Percentiles rank a stretch among this genome's conserved stretches.
phyloP scores from a whole-genome alignment of 371 early-diverging fungal genomes.

The Haplosporangium sp. region DNA sequence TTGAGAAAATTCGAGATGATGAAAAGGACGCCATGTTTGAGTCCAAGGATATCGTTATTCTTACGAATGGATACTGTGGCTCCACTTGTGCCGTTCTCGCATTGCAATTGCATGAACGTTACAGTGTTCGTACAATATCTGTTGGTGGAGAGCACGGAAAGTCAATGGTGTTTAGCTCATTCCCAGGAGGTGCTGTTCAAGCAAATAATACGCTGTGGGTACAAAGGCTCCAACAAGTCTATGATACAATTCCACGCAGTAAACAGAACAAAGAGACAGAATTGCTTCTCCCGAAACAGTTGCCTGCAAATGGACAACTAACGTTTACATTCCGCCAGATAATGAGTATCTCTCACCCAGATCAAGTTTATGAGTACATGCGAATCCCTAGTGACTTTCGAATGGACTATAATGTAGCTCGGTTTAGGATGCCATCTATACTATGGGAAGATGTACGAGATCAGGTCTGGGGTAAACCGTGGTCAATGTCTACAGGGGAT shows the following conservation, averaged over 20 bases:
- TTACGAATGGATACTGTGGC: slow-evolving; percentile 47
- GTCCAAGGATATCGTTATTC: slow-evolving; percentile 33
- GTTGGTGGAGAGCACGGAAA: slow-evolving; percentile 49
- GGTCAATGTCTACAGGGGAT: background rate
- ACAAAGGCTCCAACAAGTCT: slow-evolving; percentile 21
- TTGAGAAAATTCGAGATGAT: slow-evolving; percentile 18
- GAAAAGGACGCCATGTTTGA: slow-evolving; percentile 18
- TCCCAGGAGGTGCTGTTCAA: slow-evolving; percentile 53
- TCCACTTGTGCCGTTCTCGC: slow-evolving; percentile 53
- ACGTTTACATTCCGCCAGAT: slow-evolving; percentile 50
- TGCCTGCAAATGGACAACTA: slow-evolving; percentile 49
- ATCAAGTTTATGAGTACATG: slow-evolving; percentile 40
- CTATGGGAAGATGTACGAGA: slow-evolving; percentile 53
- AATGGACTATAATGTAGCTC: slow-evolving; percentile 38
- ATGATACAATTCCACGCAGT: slow-evolving; percentile 3
- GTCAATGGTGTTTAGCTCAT: slow-evolving; percentile 43
- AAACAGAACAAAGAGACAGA: background rate
- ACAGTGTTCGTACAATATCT: slow-evolving; percentile 34
- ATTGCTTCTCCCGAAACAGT: slow-evolving; percentile 13
- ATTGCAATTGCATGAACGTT: slow-evolving; percentile 46
- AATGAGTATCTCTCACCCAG: slow-evolving; percentile 30
- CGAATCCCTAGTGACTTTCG: slow-evolving; percentile 40
- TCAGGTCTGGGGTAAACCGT: slow-evolving; percentile 20
- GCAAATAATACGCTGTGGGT: slow-evolving; percentile 47
- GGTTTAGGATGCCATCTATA: slow-evolving; percentile 52